A percentile compares a stretch with the other conserved stretches of the same genome.
Evolutionary conservation across 345 rosid genomes (phyloP).

Genomic region (Acer negundo): DNA sequence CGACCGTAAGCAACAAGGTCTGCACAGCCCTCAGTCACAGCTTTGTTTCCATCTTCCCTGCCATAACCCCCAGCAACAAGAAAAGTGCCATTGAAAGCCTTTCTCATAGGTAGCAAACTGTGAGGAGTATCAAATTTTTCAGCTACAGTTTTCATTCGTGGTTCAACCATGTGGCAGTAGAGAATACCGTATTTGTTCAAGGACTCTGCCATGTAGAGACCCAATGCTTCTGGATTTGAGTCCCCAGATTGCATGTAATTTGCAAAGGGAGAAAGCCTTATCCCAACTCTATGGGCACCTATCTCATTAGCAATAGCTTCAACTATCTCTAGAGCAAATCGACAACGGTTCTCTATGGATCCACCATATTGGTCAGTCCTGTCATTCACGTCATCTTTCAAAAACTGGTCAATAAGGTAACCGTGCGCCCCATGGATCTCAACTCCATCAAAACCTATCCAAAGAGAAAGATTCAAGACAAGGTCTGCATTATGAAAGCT

Average conservation of each 20-base stretch:
- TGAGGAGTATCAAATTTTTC: conserved; percentile 34
- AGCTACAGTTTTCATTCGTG: conserved; percentile 43
- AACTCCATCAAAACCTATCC: conserved; percentile 70
- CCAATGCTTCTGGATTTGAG: conserved; percentile 65
- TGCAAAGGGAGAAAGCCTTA: conserved; percentile 63
- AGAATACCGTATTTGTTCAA: conserved; percentile 52
- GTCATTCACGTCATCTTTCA: conserved; percentile 70
- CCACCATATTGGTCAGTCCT: conserved; percentile 71
- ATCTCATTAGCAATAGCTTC: conserved; percentile 63
- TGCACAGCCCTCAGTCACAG: conserved; percentile 42
- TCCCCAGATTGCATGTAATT: conserved; percentile 49
- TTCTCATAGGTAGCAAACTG: conserved; percentile 57
- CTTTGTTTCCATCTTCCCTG: conserved; percentile 52
- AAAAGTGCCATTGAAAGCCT: conserved; percentile 65
- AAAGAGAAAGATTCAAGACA: too few relatives aligned
- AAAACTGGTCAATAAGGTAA: conserved; percentile 60
- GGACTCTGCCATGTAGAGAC: conserved; percentile 57
- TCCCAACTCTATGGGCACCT: conserved; percentile 65
- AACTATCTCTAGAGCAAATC: conserved; percentile 59
- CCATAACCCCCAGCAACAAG: conserved; percentile 61
- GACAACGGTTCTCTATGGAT: conserved; percentile 61
- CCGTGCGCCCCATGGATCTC: conserved; percentile 79
- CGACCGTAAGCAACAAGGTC: conserved; percentile 77
- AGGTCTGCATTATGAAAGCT: too few relatives aligned
- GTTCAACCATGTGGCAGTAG: conserved; percentile 70